Percentiles rank a stretch among this genome's conserved stretches.
phyloP scores from a whole-genome alignment of 1,139 yeast species.

The Candida sojae region DNA sequence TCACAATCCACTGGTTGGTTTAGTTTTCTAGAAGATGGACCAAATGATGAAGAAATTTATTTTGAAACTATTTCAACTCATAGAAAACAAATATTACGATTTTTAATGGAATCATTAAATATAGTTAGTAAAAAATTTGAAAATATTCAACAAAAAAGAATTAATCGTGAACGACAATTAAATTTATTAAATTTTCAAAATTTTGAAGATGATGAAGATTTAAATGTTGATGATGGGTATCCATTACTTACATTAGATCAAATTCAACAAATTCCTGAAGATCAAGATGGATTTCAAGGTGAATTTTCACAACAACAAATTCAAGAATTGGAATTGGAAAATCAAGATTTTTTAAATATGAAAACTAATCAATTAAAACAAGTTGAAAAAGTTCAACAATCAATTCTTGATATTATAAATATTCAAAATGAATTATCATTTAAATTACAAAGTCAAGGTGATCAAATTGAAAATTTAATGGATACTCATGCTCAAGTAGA shows the following conservation, averaged over 20 bases:
- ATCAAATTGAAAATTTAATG: slow-evolving; percentile 64
- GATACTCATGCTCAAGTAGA: slow-evolving; percentile 75
- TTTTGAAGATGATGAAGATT: slow-evolving; percentile 32
- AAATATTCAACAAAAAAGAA: slow-evolving; percentile 44
- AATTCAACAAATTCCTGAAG: slow-evolving; percentile 5
- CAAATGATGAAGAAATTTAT: slow-evolving; percentile 29
- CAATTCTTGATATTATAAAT: slow-evolving; percentile 78
- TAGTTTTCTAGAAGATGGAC: slow-evolving; percentile 21
- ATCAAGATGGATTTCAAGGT: slow-evolving; percentile 4
- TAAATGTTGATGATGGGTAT: slow-evolving; percentile 12
- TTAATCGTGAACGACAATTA: slow-evolving; percentile 42
- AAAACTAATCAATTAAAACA: slow-evolving; percentile 69
- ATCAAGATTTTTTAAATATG: slow-evolving; percentile 60
- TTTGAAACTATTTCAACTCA: slow-evolving; percentile 28
- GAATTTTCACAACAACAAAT: slow-evolving; percentile 52
- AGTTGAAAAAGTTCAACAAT: slow-evolving; percentile 69
- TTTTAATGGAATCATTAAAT: slow-evolving; percentile 37
- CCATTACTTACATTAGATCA: slow-evolving; percentile 3
- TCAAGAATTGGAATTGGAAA: slow-evolving; percentile 71
- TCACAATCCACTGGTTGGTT: slow-evolving; percentile 23
- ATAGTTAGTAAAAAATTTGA: slow-evolving; percentile 36
- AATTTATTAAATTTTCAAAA: slow-evolving; percentile 45
- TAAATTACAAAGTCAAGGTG: slow-evolving; percentile 76
- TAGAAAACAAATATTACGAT: slow-evolving; percentile 41
- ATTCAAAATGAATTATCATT: slow-evolving; percentile 76